These are phyloP conservation scores for Oryza brachyantha DNA, from an alignment of 176 grass and related monocot species.

Conservation along the genomic window DNA sequence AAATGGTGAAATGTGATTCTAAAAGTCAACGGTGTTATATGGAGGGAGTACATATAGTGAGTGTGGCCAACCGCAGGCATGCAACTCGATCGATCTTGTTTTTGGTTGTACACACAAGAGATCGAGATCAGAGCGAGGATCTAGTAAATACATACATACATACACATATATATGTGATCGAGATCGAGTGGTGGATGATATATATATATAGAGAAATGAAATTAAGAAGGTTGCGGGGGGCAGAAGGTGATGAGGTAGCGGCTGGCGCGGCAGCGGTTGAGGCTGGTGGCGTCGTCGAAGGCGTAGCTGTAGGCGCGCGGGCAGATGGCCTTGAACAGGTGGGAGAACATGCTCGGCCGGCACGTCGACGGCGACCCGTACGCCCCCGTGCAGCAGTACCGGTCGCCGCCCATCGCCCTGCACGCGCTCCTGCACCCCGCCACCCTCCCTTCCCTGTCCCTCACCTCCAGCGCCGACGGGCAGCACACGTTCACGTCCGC, in stretches of 20 bases:
- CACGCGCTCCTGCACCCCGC: conserved; percentile 83
- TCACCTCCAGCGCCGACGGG: conserved; percentile 70
- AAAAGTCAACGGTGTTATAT: too few species aligned
- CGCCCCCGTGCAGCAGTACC: conserved; percentile 81
- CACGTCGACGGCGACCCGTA: conserved; percentile 56
- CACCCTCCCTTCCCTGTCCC: conserved; percentile 51
- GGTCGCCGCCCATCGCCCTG: conserved; percentile 54
- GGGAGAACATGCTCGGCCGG: conserved; percentile 70
- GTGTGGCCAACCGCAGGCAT: too few species aligned
- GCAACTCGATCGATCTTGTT: too few species aligned
- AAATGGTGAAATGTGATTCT: too few species aligned
- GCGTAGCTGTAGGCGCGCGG: conserved; percentile 86
- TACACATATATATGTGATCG: too few species aligned
- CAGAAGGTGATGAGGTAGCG: conserved; percentile 93
- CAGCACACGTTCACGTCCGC: conserved; percentile 77
- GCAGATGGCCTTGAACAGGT: conserved; percentile 91
- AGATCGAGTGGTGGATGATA: too few species aligned
- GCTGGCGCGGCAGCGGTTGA: conserved; percentile 76
- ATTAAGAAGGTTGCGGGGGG: conserved; percentile 31
- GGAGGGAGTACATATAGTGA: too few species aligned
- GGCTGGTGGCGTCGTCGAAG: conserved; percentile 63
- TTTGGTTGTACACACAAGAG: too few species aligned
- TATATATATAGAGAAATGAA: too few species aligned
- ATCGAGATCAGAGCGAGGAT: too few species aligned
- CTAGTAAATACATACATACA: too few species aligned